phyloP scores from a whole-genome alignment of 495 filamentous ascomycete genomes.

The Penicillium psychrofluorescens region DNA sequence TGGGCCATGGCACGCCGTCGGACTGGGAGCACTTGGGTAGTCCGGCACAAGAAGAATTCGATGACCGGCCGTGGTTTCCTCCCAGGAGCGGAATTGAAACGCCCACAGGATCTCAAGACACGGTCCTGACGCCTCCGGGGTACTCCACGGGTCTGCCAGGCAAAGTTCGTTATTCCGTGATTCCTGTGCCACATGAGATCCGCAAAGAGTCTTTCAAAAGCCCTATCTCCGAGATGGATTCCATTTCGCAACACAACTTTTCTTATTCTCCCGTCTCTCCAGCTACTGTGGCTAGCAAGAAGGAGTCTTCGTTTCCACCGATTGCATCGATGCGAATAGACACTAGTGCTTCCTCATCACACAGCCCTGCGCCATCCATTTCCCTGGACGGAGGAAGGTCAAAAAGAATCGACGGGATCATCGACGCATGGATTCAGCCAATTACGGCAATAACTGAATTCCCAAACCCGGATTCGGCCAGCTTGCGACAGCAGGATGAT shows the following conservation, averaged over 20 bases:
- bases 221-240: too few species aligned
- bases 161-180: neutral
- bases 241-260: neutral
- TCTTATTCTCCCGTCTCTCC: constrained; percentile 21
- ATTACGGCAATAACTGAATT: constrained; percentile 1
- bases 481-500: too few species aligned
- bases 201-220: too few species aligned
- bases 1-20: constrained; percentile 49
- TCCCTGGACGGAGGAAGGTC: constrained; percentile 1
- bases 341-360: constrained; percentile 10
- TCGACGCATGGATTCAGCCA: constrained; percentile 35
- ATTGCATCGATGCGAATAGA: constrained; percentile 19
- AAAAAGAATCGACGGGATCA: constrained; percentile 37
- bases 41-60: constrained; percentile 23
- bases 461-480: too few species aligned
- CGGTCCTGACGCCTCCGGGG: constrained; percentile 5
- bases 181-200: too few species aligned
- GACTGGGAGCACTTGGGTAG: constrained; percentile 51
- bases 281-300: neutral
- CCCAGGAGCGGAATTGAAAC: neutral
- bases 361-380: too few species aligned
- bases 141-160: constrained; percentile 5
- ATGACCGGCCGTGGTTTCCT: constrained; percentile 24
- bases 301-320: neutral
- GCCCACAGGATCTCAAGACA: neutral